phyloP scores from a whole-genome alignment of 495 filamentous ascomycete genomes.

The Patellaria atrata region DNA sequence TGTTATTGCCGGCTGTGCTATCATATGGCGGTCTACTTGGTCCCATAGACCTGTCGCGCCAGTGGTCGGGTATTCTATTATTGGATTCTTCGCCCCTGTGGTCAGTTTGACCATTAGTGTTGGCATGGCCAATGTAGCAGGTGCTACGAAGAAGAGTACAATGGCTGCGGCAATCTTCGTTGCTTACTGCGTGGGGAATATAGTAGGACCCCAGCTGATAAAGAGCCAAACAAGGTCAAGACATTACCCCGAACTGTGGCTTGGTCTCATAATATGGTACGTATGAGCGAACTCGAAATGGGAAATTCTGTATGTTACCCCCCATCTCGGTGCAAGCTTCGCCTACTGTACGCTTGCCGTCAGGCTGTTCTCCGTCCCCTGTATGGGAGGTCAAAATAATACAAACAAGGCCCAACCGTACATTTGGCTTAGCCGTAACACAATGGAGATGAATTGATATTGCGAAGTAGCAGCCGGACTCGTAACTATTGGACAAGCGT shows the following conservation, averaged over 20 bases:
- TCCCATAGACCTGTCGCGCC: conserved; percentile 45
- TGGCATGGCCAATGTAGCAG: conserved; percentile 59
- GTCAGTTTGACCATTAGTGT: conserved; percentile 51
- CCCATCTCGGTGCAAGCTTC: too few relatives aligned
- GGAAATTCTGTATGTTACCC: too few relatives aligned
- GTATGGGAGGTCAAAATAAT: too few relatives aligned
- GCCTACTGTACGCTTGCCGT: too few relatives aligned
- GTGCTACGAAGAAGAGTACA: conserved; percentile 62
- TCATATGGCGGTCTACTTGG: conserved; percentile 64
- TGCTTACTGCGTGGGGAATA: conserved; percentile 59
- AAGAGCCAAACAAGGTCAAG: conserved; percentile 41
- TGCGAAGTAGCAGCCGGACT: too few relatives aligned
- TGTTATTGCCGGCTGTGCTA: conserved; percentile 55
- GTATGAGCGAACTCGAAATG: conserved; percentile 14
- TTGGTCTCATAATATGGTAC: conserved; percentile 56
- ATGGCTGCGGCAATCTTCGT: conserved; percentile 61
- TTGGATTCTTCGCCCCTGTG: conserved; percentile 54
- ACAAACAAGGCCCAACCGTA: too few relatives aligned
- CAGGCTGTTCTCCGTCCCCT: too few relatives aligned
- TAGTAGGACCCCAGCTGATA: conserved; percentile 57
- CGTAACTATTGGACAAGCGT: too few relatives aligned
- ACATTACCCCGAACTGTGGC: conserved; percentile 60
- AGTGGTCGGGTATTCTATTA: conserved; percentile 53
- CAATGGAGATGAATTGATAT: too few relatives aligned
- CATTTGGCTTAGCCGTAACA: too few relatives aligned